Conservation (phyloP, 2,329 filamentous ascomycete genomes). For the Diaporthe aspalathi region DNA sequence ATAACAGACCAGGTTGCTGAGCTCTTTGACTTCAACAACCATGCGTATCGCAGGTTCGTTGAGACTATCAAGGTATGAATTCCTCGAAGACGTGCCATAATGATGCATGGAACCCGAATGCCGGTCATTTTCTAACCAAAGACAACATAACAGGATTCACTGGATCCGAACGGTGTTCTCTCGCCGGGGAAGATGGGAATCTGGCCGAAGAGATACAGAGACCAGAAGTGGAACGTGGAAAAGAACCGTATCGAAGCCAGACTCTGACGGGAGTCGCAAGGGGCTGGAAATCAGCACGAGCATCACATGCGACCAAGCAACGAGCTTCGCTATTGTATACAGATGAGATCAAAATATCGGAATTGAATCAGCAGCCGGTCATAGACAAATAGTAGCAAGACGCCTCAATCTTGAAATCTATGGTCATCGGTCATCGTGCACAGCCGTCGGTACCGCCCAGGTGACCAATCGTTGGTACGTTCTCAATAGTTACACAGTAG, state of each 20-base stretch:
- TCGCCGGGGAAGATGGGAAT: conserved; percentile 54
- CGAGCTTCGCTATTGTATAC: too few relatives aligned
- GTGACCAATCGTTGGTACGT: too few relatives aligned
- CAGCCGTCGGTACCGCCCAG: too few relatives aligned
- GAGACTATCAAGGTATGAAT: conserved; percentile 55
- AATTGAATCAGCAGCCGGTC: too few relatives aligned
- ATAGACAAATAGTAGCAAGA: too few relatives aligned
- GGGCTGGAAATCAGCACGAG: rapidly evolving
- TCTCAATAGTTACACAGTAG: background rate
- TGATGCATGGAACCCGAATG: rapidly evolving
- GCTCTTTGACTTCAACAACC: conserved; percentile 53
- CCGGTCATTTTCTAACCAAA: background rate
- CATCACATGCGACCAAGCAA: too few relatives aligned
- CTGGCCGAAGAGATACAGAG: conserved; percentile 43
- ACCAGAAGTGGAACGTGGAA: background rate
- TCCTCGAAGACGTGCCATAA: conserved; percentile 24
- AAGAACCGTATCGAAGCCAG: background rate
- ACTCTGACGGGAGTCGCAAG: background rate
- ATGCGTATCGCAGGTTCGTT: conserved; percentile 53
- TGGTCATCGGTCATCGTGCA: too few relatives aligned
- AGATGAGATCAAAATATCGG: too few relatives aligned
- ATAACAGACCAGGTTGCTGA: conserved; percentile 53
- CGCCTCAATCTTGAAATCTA: too few relatives aligned
- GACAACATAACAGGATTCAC: conserved; percentile 45
- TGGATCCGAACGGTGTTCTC: conserved; percentile 53